Evolutionary conservation across 228 moss, liverwort and hornwort species (phyloP).

Genomic region (Sphagnum fallax): DNA sequence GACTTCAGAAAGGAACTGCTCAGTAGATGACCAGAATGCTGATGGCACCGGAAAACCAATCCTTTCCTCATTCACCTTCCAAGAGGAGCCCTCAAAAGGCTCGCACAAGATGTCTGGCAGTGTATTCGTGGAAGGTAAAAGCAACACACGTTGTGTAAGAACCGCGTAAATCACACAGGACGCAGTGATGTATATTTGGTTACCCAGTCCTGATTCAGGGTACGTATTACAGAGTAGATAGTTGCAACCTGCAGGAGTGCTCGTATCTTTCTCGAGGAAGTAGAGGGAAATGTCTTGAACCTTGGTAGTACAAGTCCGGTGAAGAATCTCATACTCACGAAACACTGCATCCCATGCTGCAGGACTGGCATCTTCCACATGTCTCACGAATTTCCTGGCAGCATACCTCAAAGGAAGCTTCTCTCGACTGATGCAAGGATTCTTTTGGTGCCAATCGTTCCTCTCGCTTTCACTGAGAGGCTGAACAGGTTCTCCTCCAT

Average conservation of each 20-base stretch:
- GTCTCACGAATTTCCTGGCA: slow-evolving; percentile 12
- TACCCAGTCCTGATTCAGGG: slow-evolving; percentile 36
- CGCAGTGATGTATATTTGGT: slow-evolving; percentile 40
- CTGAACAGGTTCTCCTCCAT: too few species aligned
- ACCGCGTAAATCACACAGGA: slow-evolving; percentile 56
- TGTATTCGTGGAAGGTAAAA: slow-evolving; percentile 24
- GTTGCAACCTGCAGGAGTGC: slow-evolving; percentile 41
- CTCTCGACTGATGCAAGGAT: slow-evolving; percentile 36
- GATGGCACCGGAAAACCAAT: slow-evolving; percentile 5
- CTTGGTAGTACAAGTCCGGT: slow-evolving; percentile 41
- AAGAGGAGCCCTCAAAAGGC: slow-evolving; percentile 70
- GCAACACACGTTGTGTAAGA: slow-evolving; percentile 49
- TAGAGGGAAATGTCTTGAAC: slow-evolving; percentile 26
- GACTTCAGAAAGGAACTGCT: too few species aligned
- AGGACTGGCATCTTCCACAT: slow-evolving; percentile 23
- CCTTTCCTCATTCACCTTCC: slow-evolving; percentile 35
- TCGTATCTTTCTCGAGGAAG: slow-evolving; percentile 22
- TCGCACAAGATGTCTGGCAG: slow-evolving; percentile 44
- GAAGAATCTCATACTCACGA: slow-evolving; percentile 47
- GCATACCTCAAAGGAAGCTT: slow-evolving; percentile 29
- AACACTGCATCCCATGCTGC: slow-evolving; percentile 29
- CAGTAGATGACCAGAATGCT: not conserved
- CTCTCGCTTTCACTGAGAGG: slow-evolving; percentile 11
- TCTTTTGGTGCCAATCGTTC: slow-evolving; percentile 25
- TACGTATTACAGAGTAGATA: slow-evolving; percentile 40